These are phyloP conservation scores for Osmanthus fragrans DNA, from an alignment of 257 asterid genomes.

Conservation along the genomic window DNA sequence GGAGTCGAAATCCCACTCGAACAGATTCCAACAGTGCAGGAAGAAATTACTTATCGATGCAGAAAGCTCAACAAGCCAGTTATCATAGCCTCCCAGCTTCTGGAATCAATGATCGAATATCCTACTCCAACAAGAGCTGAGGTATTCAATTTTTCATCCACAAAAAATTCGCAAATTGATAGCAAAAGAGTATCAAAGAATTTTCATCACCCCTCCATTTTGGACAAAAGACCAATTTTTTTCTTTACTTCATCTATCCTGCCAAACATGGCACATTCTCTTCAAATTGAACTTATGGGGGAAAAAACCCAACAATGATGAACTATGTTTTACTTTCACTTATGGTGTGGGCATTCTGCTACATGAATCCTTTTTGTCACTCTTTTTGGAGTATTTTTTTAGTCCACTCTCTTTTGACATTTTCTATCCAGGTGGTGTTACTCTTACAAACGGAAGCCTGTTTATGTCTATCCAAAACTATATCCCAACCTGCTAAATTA, in stretches of 20 bases:
- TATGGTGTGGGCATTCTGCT: neutral
- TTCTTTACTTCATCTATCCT: neutral
- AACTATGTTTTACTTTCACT: neutral
- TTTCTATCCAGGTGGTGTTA: neutral
- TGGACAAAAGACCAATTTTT: neutral
- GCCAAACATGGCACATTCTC: neutral
- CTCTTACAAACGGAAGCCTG: neutral
- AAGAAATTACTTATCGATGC: slow-evolving; percentile 56
- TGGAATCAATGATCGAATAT: slow-evolving; percentile 83
- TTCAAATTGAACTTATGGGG: neutral
- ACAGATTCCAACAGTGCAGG: slow-evolving; percentile 79
- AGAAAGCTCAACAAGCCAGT: slow-evolving; percentile 84
- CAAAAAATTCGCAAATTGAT: neutral
- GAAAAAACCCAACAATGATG: neutral
- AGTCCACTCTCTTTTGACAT: neutral
- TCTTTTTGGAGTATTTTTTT: neutral
- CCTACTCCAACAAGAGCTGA: slow-evolving; percentile 93
- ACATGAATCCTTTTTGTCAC: neutral
- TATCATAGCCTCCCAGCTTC: slow-evolving; percentile 82
- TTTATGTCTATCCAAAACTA: neutral
- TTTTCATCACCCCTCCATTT: neutral
- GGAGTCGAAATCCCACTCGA: slow-evolving; percentile 88
- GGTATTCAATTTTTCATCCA: slow-evolving; percentile 37
- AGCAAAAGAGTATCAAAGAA: neutral
- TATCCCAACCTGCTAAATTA: neutral